Evolutionary conservation across 495 filamentous ascomycete species (phyloP), one percentile per base, ranked within the genome.

Genomic region (Beverwykella pulmonaria): DNA sequence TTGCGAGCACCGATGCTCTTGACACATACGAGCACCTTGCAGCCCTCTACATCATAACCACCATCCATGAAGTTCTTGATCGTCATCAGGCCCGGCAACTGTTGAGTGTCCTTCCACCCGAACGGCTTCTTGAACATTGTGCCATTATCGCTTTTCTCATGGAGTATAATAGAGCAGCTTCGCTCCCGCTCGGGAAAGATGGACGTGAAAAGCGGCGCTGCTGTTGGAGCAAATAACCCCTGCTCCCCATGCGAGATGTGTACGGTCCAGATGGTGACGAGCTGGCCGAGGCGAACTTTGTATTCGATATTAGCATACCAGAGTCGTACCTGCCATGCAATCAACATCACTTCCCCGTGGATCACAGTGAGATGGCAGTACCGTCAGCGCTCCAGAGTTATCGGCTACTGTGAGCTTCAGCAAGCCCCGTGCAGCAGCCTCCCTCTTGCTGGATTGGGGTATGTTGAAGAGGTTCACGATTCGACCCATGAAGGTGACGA

Each of bases 371-470:
- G 1, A 44, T n/a, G 19, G 30, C 30, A 1, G 25, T 72, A 88
- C 87, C 7, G 78, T 80, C 48, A 88, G 75, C 12, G 79, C 80
- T 4, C 82, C 87, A 23, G 80, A 82, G 58, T 85, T 76, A 74
- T 90, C 87, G 59, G 82, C 83, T 1, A 89, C 67, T 53, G 83
- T 77, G 19, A 88, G 59, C 36, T 82, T 83, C 47, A 86, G 75
- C 71, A 79, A 84, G 0, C 85, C 84, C 53, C 75, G 73, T 0
- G 81, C 79, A 36, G 77, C 75, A 27, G 63, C 27, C 2, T 76
- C 75, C 25, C 68, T 73, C 53, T 82, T 81, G 49, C 73, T 80
- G 0, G 74, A 65, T 5, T 65, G 78, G 17, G 39, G 22, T 25
- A 71, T 67, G 39, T 82, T 73, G 60, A 75, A 79, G 54, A 87